These are phyloP conservation scores for Rosellinia necatrix DNA, from an alignment of 2,329 filamentous ascomycete genomes.

Conservation along the genomic window DNA sequence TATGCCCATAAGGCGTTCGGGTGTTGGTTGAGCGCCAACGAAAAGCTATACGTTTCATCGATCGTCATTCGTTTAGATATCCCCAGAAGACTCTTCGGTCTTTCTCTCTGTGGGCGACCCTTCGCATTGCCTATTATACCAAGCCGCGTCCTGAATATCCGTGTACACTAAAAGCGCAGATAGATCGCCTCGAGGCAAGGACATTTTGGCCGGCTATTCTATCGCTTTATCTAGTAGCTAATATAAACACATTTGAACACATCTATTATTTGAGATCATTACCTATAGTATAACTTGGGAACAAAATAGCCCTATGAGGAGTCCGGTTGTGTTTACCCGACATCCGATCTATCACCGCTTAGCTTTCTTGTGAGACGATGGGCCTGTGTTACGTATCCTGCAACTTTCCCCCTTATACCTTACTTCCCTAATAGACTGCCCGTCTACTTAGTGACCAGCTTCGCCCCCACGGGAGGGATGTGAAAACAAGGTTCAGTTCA, in stretches of 20 bases:
- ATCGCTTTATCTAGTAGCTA: constrained; percentile 34
- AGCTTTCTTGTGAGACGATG: too few species aligned
- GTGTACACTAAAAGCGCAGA: constrained; percentile 39
- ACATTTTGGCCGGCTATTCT: constrained; percentile 12
- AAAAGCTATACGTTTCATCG: constrained; percentile 29
- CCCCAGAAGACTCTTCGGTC: constrained; percentile 25
- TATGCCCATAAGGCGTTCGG: constrained; percentile 23
- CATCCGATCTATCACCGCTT: too few species aligned
- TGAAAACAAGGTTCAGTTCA: too few species aligned
- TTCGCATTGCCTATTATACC: constrained; percentile 21
- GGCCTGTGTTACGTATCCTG: too few species aligned
- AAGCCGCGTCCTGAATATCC: constrained; percentile 21
- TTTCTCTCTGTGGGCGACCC: constrained; percentile 22
- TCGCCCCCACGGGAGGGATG: too few species aligned
- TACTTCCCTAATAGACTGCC: too few species aligned
- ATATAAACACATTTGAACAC: constrained; percentile 42
- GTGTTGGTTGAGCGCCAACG: constrained; percentile 19
- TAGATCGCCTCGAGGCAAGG: constrained; percentile 39
- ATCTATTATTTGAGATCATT: not conserved
- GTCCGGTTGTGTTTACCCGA: too few species aligned
- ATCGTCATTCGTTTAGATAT: constrained; percentile 38
- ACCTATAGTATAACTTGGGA: too few species aligned
- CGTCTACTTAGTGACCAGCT: too few species aligned
- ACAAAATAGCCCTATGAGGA: too few species aligned
- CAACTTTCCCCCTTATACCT: too few species aligned